Base-by-base conservation (phyloP, 2,329 filamentous ascomycete genomes). In the Ceratocystis diversiconidia region DNA sequence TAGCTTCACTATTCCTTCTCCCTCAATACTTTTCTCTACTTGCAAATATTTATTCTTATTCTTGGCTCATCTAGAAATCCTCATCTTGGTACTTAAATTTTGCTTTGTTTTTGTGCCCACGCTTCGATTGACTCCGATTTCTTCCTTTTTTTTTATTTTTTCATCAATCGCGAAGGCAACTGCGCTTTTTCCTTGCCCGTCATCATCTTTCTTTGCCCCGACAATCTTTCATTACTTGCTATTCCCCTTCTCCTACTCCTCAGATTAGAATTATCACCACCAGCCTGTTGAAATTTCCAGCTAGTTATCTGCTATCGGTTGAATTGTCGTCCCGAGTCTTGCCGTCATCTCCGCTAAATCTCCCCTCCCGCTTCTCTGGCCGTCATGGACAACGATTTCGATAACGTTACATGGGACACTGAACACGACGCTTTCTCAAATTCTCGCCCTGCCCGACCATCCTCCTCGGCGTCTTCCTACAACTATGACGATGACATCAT, bases 351-450 rank as follows among this genome's bases (percentile, higher is more conserved):
- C 43, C 15, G 12, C 46, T 3, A 48, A 62, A 8, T 5, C 32
- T 30, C 52, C 52, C 22, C 10, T 10, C 15, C 22, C 52, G 52
- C 28, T 28, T 30, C 19, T 22, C 25, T 22, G 22, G 30, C 44
- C n/a, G 78, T 78, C 71, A 77, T 79, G 69, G 79, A 82, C 71
- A 87, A 89, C 75, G 87, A 88, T 76, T 94, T 94, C 75, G 88
- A 90, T 73, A 89, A 84, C 73, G 85, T 92, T 69, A 87, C 87
- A 67, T 95, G 90, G 90, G 80, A 83, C 70, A 85, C 84, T 73
- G 85, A 87, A 67, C 80, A 82, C 57, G 73, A 74, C 70, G 73
- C 71, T 68, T 77, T 73, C 69, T 64, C 67, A 44, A 30, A 44
- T 8, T 15, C 52, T 25, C 52, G 55, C 5, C 28, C 50, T 22